Evolutionary conservation across 1,139 yeast species (phyloP), one percentile per base, ranked within the genome.

Genomic region (Pichia norvegensis): DNA sequence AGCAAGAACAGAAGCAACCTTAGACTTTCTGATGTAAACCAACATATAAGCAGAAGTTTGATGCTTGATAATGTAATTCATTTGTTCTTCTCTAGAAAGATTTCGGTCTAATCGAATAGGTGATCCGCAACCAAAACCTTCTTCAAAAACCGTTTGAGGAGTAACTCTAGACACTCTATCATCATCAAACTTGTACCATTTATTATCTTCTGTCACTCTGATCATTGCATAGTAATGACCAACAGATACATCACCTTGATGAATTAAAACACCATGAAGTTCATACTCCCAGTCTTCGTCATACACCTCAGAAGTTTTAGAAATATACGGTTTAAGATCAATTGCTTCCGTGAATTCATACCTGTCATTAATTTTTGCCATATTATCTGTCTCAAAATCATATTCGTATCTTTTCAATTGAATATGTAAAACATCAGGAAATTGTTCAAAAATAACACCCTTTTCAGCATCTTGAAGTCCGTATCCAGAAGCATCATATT

Each of bases 31-130:
- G 53, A 90, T 77, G 62, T 92, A 92, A 3, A 92, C 98, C 67
- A 92, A 76, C 99, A 92, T 92, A 62, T 92, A 92, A 4, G 98
- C 98, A 43, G 95, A 86, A 0, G 97, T 88, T 41, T 86, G 92
- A 45, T 95, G 78, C 55, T 87, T 76, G 19, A 81, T 65, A 45
- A 79, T 68, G 54, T 81, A 80, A 45, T 74, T 82, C 53, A 78
- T 81, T 49, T 78, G 83, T 54, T 81, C 85, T 20, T 67, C 65
- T 55, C 82, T 73, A 0, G 81, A 65, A 66, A 81, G 64, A 48
- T 66, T 67, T 41, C 74, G 67, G 33, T 78, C 63, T 45, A 73
- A 73, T 20, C 67, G 72, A 37, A 70, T 73, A 31, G 78, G 57
- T 49, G 74, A 77, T 46, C 81, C 79, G 17, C 88, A 87, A 7